A percentile compares a stretch with the other conserved stretches of the same genome.
Evolutionary conservation across 140 eudicot genomes (phyloP).

Genomic region (Erigeron philadelphicus): DNA sequence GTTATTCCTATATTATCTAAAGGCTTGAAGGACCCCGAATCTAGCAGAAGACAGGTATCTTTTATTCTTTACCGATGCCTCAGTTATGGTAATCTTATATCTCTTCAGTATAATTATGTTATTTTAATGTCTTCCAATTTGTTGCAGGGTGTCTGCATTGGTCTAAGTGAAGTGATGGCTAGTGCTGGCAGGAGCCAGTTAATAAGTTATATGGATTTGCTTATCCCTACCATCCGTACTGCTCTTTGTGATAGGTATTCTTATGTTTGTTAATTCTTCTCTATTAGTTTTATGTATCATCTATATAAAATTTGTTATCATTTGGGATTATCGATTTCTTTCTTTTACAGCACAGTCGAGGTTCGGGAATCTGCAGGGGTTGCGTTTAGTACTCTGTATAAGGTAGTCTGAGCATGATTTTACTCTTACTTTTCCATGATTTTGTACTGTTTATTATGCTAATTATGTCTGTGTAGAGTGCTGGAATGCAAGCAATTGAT

Average conservation of each 20-base stretch:
- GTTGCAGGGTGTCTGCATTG: constrained; percentile 95
- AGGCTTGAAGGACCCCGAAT: constrained; percentile 80
- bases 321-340: constrained; percentile 3
- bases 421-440: not conserved
- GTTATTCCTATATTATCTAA: constrained; percentile 81
- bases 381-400: constrained; percentile 93
- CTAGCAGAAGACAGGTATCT: constrained; percentile 81
- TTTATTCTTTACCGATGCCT: constrained; percentile 4
- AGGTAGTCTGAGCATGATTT: constrained; percentile 41
- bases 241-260: constrained; percentile 95
- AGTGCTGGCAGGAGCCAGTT: constrained; percentile 95
- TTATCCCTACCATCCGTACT: constrained; percentile 92
- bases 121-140: not conserved
- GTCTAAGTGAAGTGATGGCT: constrained; percentile 98
- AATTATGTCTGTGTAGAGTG: constrained; percentile 47
- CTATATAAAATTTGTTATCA: not conserved
- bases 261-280: constrained; percentile 5
- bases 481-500: constrained; percentile 99
- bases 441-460: not conserved
- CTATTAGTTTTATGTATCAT: not conserved
- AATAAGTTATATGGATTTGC: constrained; percentile 71
- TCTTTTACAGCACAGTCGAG: constrained; percentile 48
- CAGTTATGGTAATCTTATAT: not conserved
- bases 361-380: constrained; percentile 95
- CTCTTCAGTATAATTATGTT: not conserved